Evolutionary conservation across 1,139 yeast genomes (phyloP), one percentile per base, ranked within the genome.

Genomic region (Kodamaea suecica): DNA sequence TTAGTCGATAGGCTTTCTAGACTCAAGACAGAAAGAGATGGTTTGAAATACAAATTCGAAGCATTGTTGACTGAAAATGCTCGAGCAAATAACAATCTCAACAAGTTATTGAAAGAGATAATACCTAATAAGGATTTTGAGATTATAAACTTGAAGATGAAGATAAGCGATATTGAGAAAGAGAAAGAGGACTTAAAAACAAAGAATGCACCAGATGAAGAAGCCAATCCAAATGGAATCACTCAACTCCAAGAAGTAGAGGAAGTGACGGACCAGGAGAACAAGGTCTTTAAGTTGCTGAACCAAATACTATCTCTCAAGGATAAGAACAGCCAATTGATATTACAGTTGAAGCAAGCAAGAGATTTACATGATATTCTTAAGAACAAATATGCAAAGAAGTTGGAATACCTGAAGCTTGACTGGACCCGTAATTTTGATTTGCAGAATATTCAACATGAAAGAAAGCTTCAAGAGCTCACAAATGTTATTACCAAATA

Each of bases 391-490:
- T 49, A 50, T 32, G 66, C 62, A 28, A 42, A 47, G n/a, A 56
- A 55, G 34, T 36, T 62, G 8, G 40, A 50, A 2, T 37, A 50
- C 1, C 50, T 57, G 12, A 66, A 58, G 39, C 42, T 52, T 16
- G 67, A 64, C 14, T 21, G 49, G 27, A 41, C 31, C 17, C 43
- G 40, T 7, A 46, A 39, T 15, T 21, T 47, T 24, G 36, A 37
- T 17, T 27, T 39, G n/a, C 38, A 36, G 25, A 40, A 43, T 5
- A 29, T 36, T 1, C 51, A 42, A 27, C 37, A 46, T 21, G 51
- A 47, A 17, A 35, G 42, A 25, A 61, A 57, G 36, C 53, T 65
- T 12, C 62, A 61, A 38, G 70, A 65, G 29, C 43, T 66, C 15
- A 43, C 56, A 2, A 46, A 61, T 2, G 52, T 55, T 1, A 45